Conservation (phyloP, 768 basidiomycete species). For the Cytidiella melzeri region DNA sequence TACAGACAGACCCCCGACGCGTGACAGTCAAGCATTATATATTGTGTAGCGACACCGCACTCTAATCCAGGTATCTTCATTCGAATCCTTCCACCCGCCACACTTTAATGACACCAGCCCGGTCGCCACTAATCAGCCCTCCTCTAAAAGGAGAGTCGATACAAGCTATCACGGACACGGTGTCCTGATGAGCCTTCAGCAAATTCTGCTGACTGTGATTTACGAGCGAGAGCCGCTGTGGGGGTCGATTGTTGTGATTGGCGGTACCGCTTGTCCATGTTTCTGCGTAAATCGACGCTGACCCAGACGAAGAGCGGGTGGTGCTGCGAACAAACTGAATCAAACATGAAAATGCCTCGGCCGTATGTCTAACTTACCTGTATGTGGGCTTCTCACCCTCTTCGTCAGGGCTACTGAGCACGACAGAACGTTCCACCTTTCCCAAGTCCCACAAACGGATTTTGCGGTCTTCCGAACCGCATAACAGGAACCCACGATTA, state of each 20-base stretch:
- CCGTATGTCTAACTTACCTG: slow-evolving; percentile 40
- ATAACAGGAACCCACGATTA: slow-evolving; percentile 70
- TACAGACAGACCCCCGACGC: no score
- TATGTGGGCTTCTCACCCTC: slow-evolving; percentile 75
- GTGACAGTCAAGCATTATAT: no score
- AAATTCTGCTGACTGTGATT: slow-evolving; percentile 80
- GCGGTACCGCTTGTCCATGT: slow-evolving; percentile 47
- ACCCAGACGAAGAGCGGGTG: background rate
- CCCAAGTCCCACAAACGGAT: slow-evolving; percentile 86
- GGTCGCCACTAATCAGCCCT: slow-evolving; percentile 87
- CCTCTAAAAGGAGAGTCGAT: slow-evolving; percentile 93
- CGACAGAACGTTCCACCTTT: slow-evolving; percentile 61
- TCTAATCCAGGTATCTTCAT: background rate
- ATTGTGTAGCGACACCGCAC: no score
- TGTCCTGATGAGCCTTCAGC: slow-evolving; percentile 84
- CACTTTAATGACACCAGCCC: slow-evolving; percentile 85
- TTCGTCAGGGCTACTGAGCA: slow-evolving; percentile 73
- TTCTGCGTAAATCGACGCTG: slow-evolving; percentile 51
- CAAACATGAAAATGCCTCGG: background rate
- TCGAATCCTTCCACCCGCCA: slow-evolving; percentile 63
- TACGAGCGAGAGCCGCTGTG: slow-evolving; percentile 72
- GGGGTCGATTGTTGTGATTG: slow-evolving; percentile 56
- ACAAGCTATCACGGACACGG: slow-evolving; percentile 77
- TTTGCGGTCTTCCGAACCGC: slow-evolving; percentile 85
- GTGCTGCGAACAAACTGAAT: background rate